phyloP scores from a whole-genome alignment of 78 protist genomes.

The Bigelowiella natans region DNA sequence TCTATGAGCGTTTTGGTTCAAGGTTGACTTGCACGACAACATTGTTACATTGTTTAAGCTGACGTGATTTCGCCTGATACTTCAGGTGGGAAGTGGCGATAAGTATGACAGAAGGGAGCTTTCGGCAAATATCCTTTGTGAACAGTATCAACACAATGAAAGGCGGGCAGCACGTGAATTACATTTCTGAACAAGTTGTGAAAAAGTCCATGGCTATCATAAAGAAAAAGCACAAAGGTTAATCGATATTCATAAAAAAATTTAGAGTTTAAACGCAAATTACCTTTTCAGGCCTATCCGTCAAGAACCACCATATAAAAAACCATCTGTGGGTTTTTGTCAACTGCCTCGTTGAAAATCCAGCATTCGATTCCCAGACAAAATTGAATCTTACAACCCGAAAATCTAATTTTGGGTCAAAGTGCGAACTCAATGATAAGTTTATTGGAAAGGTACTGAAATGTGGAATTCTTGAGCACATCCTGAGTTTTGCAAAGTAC shows the following conservation, averaged over 20 bases:
- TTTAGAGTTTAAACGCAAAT: not conserved
- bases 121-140: conserved; percentile 69
- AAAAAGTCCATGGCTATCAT: not conserved
- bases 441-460: conserved; percentile 45
- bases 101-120: not conserved
- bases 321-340: conserved; percentile 58
- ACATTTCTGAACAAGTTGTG: conserved; percentile 55
- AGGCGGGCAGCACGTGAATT: conserved; percentile 94
- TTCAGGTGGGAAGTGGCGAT: not conserved
- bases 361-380: conserved; percentile 90
- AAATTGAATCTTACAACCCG: conserved; percentile 29
- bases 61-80: no score
- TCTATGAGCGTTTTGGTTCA: not conserved
- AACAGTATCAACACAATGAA: conserved; percentile 83
- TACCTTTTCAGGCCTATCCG: not conserved
- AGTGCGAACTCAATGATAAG: conserved; percentile 50
- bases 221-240: conserved; percentile 41
- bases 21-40: no score
- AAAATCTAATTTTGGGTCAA: conserved; percentile 66
- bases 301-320: conserved; percentile 48
- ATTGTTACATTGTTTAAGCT: not conserved
- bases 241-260: not conserved
- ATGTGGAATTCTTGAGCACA: conserved; percentile 51
- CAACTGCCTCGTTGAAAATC: conserved; percentile 87
- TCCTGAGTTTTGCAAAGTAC: conserved; percentile 48